Base-by-base conservation (phyloP, 78 protist genomes). In the Protostelium mycophagum region DNA sequence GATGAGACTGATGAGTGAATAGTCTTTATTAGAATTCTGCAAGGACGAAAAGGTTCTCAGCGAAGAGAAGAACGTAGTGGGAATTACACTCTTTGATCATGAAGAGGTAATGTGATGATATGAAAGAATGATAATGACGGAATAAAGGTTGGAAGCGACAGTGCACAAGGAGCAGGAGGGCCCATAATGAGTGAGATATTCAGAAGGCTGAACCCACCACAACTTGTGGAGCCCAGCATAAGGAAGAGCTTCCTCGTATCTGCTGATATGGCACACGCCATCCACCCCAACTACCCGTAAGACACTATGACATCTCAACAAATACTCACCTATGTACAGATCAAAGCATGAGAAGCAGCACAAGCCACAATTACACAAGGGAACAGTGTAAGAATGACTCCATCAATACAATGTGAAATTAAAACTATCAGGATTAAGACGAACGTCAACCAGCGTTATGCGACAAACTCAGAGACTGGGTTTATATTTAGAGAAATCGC, bases 261-360 rank as follows among this genome's bases (percentile, higher is more conserved):
- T 16, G 97, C 97, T 28, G 99, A 98, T 89, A 95, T 94, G 94
- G 99, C 99, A 0, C 99, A 98, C 84, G 99, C 98, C 1, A 90
- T 97, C 1, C 99, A 98, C 93, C 99, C 99, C 36, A 98, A 98
- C 95, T 98, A 97, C 91, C 1, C 94, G 90, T 93, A 34, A 0
- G 88, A 0, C 29, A 5, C 85, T 10, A 28, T 28, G 10, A 63
- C 34, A 63, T 63, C 28, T 28, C 23, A 28, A 28, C 28, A 38
- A 10, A 28, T 0, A 39, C 86, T 38, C 35, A 0, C 83, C 9
- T 0, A 85, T 31, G 37, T 36, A 35, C 86, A 89, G 89, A 0
- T 91, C 87, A 37, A 91, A 94, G 95, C 99, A 98, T 91, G 98
- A 98, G 85, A 91, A 83, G 85, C 85, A 92, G n/a, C 98, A 95